Base-by-base conservation (phyloP, 345 rosid species). In the Populus nigra region DNA sequence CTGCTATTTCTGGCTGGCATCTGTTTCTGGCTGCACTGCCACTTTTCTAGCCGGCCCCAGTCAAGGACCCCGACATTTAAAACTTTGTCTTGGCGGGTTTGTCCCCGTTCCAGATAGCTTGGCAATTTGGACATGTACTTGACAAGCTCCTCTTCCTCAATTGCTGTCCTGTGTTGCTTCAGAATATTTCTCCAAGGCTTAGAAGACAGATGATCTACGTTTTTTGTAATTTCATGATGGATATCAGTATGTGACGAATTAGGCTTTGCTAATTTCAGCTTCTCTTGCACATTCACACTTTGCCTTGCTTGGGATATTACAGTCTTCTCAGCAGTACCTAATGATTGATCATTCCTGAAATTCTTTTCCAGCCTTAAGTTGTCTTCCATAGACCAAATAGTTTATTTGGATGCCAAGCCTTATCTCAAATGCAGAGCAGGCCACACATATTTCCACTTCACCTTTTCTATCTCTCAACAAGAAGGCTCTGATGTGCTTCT, bases 61-160 rank as follows among this genome's bases (percentile, higher is more conserved):
- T 92, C 93, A 79, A 96, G 96, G 76, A 96, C 99, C 83, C 99
- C 99, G 75, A 96, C 87, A 53, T 88, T 93, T 80, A 92, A 83
- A 76, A 88, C 86, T 69, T 84, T 91, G 68, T 91, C 98, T 71
- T 85, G 82, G 47, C 76, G 86, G 2, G 81, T 80, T 79, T 84
- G 87, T 67, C 91, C 83, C 84, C 83, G 85, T 90, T 90, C 91
- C 80, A 93, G 85, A 88, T 86, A 96, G 86, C 87, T 87, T 6
- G 99, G 98, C 84, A 96, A 78, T 68, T 88, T 88, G 0, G 98
- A 92, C 99, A 96, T 93, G 83, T 90, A 88, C 89, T 89, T 93
- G 29, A 96, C 93, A 74, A 93, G 90, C 90, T 93, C 99, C 23
- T 85, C 90, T 75, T 91, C 96, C 63, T 76, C 78, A 9, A 38